Evolutionary conservation across 768 basidiomycete species (phyloP), one percentile per base, ranked within the genome.

Genomic region (Lactarius hengduanensis): DNA sequence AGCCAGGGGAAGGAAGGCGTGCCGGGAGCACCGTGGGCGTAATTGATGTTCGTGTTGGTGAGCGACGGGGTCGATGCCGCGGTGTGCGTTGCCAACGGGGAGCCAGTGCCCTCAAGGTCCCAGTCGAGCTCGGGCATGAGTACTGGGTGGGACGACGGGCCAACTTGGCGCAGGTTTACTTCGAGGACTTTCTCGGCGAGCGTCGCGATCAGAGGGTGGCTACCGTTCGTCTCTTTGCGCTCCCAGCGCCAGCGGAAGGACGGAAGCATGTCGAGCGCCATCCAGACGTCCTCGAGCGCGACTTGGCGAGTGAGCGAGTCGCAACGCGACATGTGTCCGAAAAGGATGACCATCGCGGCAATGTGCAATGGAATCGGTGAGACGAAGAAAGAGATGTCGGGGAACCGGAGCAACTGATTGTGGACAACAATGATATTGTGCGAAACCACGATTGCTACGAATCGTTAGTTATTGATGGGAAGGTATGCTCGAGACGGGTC

Each of bases 191-290:
- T 86, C 76, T 92, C 90, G 0, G 90, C 92, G 57, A 94, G 84
- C 71, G 86, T 88, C 16, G 90, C 85, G 66, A 93, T 91, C 60
- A 93, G 84, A n/a, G 92, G 92, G 71, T 92, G 91, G 1, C 86
- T 87, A 54, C 90, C 90, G 54, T 86, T 87, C 62, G 85, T 76
- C 73, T 94, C 92, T 74, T 89, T 92, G 61, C 92, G 85, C 73
- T 92, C 91, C 92, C 92, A 94, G 68, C 92, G 86, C 92, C 92
- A 94, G 59, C 92, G 87, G 83, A 94, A 90, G 38, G 88, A 87
- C 2, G 92, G 92, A 13, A 94, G 84, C 86, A 93, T 90, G 75
- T 93, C 89, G 26, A 94, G 85, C 34, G 92, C 92, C 75, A 91
- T 84, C 86, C 89, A 91, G 43, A 94, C 83, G 72, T 94, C 92